Percentiles rank a stretch among this genome's conserved stretches.
Evolutionary conservation across 1,284 basidiomycete genomes (phyloP).

Genomic region (Phylloboletellus chloephorus): DNA sequence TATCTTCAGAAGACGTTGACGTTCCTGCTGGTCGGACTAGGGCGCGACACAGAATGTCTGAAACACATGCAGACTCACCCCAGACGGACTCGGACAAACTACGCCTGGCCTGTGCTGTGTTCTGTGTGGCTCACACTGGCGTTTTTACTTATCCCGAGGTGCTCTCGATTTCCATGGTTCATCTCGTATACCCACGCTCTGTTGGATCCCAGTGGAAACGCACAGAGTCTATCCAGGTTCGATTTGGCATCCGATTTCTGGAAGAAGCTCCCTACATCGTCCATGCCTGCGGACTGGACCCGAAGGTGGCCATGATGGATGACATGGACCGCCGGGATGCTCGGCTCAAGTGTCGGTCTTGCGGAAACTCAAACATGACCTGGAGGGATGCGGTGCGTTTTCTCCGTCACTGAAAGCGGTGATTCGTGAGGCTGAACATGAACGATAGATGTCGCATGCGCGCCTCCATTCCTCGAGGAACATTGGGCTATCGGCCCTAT

Average conservation of each 20-base stretch:
- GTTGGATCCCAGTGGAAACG: background rate
- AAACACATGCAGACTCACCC: background rate
- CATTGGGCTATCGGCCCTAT: slow-evolving; percentile 7
- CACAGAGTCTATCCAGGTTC: background rate
- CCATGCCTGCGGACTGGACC: slow-evolving; percentile 13
- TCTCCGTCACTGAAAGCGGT: background rate
- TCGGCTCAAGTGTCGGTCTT: slow-evolving; percentile 15
- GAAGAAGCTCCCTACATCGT: slow-evolving; percentile 7
- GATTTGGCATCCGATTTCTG: slow-evolving; percentile 3
- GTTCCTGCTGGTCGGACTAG: background rate
- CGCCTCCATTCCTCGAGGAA: slow-evolving; percentile 9
- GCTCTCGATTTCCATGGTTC: slow-evolving; percentile 1
- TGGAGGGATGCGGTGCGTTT: slow-evolving; percentile 17
- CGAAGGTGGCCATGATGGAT: slow-evolving; percentile 10
- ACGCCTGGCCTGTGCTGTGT: slow-evolving; percentile 17
- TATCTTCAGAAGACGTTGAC: background rate
- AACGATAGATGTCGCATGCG: slow-evolving; percentile 16
- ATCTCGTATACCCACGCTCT: background rate
- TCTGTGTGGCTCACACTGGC: slow-evolving; percentile 4
- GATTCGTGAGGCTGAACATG: background rate
- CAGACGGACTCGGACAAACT: slow-evolving; percentile 8
- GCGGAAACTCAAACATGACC: slow-evolving; percentile 10
- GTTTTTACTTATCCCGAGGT: slow-evolving; percentile 8
- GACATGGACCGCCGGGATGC: slow-evolving; percentile 23
- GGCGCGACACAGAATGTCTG: background rate